These are phyloP conservation scores for Nasturtium officinale DNA, from an alignment of 345 rosid species.

Conservation along the genomic window DNA sequence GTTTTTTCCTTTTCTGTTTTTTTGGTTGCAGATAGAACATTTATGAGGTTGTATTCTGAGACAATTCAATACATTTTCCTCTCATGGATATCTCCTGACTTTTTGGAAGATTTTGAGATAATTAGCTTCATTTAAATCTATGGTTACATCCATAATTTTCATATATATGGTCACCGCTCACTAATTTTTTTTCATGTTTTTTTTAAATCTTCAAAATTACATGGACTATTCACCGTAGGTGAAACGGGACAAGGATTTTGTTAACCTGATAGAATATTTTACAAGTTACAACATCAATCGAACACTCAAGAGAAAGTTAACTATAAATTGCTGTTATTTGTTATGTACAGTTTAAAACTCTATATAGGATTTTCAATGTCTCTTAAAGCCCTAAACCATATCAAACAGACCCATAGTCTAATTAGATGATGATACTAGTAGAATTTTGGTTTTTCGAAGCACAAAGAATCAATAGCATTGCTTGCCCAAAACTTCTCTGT, in stretches of 20 bases:
- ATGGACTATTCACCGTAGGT: not conserved
- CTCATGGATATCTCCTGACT: slow-evolving; percentile 11
- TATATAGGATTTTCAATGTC: not conserved
- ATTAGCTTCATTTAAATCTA: slow-evolving; percentile 11
- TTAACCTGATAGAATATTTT: not conserved
- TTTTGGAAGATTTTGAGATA: slow-evolving; percentile 32
- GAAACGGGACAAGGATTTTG: not conserved
- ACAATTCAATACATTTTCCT: slow-evolving; percentile 17
- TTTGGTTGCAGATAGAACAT: slow-evolving; percentile 21
- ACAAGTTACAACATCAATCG: not conserved
- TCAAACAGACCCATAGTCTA: no score
- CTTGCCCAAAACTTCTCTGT: no score
- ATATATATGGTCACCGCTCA: slow-evolving; percentile 3
- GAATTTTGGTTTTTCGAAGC: no score
- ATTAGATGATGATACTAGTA: no score
- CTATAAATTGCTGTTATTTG: not conserved
- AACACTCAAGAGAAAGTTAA: not conserved
- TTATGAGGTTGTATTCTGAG: slow-evolving; percentile 30
- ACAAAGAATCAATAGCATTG: no score
- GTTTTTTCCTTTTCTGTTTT: not conserved
- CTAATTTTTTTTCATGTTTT: not conserved
- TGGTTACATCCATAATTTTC: slow-evolving; percentile 13
- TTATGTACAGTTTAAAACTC: not conserved
- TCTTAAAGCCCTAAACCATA: not conserved
- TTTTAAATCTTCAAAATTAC: not conserved